These are phyloP conservation scores for Camellia oleifera DNA, from an alignment of 179 eudicot species.

Conservation along the genomic window DNA sequence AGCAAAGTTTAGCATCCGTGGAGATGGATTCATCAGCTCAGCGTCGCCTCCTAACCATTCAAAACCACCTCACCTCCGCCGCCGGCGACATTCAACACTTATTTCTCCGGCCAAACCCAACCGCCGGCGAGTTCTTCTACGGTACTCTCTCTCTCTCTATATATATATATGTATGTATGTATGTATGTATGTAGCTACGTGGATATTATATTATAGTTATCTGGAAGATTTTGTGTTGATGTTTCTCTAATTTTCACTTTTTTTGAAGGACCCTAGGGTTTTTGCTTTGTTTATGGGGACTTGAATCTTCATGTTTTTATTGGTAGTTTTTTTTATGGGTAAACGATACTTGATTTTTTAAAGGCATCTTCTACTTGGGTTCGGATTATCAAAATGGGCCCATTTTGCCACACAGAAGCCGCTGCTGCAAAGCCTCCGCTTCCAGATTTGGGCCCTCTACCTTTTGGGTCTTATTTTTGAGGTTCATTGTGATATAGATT, in stretches of 20 bases:
- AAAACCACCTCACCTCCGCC: slow-evolving; percentile 32
- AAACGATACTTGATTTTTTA: no score
- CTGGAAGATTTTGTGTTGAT: background rate
- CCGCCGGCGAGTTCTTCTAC: slow-evolving; percentile 41
- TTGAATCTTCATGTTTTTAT: background rate
- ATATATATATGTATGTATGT: no score
- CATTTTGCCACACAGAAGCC: no score
- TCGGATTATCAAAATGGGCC: no score
- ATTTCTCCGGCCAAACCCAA: slow-evolving; percentile 17
- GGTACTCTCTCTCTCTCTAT: slow-evolving; percentile 29
- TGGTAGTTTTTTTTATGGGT: background rate
- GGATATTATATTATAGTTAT: background rate
- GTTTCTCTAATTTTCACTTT: background rate
- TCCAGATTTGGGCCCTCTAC: background rate
- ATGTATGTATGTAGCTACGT: background rate
- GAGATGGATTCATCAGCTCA: slow-evolving; percentile 42
- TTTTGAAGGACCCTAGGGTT: background rate
- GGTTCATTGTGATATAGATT: background rate
- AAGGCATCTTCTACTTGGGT: no score
- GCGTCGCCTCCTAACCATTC: slow-evolving; percentile 38
- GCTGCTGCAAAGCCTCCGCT: no score
- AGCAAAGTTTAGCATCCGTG: slow-evolving; percentile 17
- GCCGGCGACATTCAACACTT: slow-evolving; percentile 17
- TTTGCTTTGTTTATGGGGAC: background rate
- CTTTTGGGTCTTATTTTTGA: background rate